A percentile compares a stretch with the other conserved stretches of the same genome.
These are phyloP conservation scores for Coemansia sp. DNA, from an alignment of 192 early-diverging fungal genomes.

Conservation along the genomic window DNA sequence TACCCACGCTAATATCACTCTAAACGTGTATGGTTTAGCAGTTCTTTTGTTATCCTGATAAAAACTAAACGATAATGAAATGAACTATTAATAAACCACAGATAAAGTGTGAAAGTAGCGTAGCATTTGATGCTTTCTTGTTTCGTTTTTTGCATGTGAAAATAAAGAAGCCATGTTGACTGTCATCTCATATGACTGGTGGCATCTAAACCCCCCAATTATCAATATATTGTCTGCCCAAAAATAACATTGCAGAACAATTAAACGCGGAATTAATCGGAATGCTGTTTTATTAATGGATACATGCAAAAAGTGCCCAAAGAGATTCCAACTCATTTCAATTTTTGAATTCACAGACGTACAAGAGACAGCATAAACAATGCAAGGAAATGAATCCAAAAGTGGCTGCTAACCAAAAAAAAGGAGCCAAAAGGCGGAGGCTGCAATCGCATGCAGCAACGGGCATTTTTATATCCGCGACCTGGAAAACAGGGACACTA, in stretches of 20 bases:
- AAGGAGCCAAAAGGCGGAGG: background rate
- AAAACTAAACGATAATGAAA: background rate
- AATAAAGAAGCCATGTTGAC: background rate
- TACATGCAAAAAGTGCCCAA: background rate
- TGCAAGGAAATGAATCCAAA: background rate
- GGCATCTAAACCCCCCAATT: background rate
- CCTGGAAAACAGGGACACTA: background rate
- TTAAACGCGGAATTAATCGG: conserved; percentile 2
- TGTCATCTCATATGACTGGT: background rate
- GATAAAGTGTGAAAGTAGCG: background rate
- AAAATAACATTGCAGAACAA: background rate
- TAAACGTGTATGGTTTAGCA: background rate
- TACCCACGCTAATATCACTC: background rate
- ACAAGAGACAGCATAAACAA: background rate
- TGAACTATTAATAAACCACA: background rate
- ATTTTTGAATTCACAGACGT: background rate
- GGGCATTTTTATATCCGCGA: background rate
- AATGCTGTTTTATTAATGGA: background rate
- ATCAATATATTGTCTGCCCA: background rate
- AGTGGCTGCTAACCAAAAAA: background rate
- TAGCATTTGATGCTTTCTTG: background rate
- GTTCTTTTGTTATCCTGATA: background rate
- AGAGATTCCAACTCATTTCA: background rate
- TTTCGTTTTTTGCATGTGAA: background rate
- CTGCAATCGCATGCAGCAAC: background rate